These are phyloP conservation scores for Auxenochlorella protothecoides DNA, from an alignment of 139 green algal genomes.

Conservation along the genomic window DNA sequence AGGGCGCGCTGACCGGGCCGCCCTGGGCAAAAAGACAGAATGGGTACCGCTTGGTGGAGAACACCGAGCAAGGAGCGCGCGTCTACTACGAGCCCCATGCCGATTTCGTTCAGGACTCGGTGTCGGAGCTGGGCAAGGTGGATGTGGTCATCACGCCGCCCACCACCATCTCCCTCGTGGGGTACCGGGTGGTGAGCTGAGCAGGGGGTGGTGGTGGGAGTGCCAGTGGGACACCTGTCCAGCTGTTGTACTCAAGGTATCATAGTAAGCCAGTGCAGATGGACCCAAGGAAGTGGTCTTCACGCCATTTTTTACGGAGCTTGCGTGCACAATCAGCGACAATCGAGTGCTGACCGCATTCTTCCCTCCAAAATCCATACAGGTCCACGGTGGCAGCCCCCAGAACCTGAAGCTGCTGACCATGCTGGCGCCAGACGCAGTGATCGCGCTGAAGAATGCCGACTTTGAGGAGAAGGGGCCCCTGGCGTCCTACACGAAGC, in stretches of 20 bases:
- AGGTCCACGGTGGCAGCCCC: constrained; percentile 16
- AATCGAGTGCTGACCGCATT: too few relatives aligned
- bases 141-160: constrained; percentile 56
- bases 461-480: constrained; percentile 37
- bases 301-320: too few relatives aligned
- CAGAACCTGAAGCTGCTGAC: constrained; percentile 40
- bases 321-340: too few relatives aligned
- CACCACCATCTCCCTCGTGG: constrained; percentile 25
- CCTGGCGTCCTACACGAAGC: constrained; percentile 8
- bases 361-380: too few relatives aligned
- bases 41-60: constrained; percentile 48
- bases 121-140: constrained; percentile 25
- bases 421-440: constrained; percentile 33
- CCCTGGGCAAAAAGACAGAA: constrained; percentile 72
- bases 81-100: constrained; percentile 63
- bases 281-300: too few relatives aligned
- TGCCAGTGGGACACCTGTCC: not conserved
- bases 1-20: constrained; percentile 65
- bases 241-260: constrained; percentile 21
- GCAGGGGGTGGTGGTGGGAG: not conserved
- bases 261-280: too few relatives aligned
- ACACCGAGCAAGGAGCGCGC: constrained; percentile 5
- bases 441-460: constrained; percentile 55
- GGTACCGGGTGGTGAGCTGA: constrained; percentile 39
- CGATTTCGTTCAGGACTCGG: constrained; percentile 34